Conservation (phyloP, 2,329 filamentous ascomycete genomes). For the Plenodomus lindquistii region DNA sequence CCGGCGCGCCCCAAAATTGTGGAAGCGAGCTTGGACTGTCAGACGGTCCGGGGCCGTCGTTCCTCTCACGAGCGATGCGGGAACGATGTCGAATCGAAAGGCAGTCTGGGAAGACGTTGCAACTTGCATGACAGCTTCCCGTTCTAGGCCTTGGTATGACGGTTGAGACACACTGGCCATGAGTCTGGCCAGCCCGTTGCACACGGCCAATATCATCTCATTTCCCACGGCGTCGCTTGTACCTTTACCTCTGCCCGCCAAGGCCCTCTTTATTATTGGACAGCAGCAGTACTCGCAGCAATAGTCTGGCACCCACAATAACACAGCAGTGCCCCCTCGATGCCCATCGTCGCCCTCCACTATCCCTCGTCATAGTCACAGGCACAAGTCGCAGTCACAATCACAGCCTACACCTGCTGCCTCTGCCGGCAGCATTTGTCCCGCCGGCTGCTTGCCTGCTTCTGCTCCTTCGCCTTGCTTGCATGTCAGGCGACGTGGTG, state of each 20-base stretch:
- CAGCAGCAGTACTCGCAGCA: conserved; percentile 10
- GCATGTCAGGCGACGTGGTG: conserved; percentile 31
- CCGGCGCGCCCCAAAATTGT: conserved; percentile 17
- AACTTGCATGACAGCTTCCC: conserved; percentile 3
- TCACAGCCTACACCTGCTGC: neutral
- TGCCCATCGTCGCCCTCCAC: neutral
- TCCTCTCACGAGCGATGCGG: conserved; percentile 4
- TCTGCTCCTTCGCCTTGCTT: conserved; percentile 12
- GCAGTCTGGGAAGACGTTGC: conserved; percentile 4
- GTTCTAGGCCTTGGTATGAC: neutral
- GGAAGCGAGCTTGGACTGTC: conserved; percentile 22
- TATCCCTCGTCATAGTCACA: conserved; percentile 13
- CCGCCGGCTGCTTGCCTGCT: neutral
- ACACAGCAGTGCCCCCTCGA: conserved; percentile 1
- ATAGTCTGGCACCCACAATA: conserved; percentile 4
- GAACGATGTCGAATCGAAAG: neutral
- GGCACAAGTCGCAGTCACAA: neutral
- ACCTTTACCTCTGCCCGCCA: conserved; percentile 18
- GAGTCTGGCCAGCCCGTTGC: conserved; percentile 6
- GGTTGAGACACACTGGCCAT: too few relatives aligned
- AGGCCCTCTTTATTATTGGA: conserved; percentile 28
- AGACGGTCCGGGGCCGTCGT: conserved; percentile 6
- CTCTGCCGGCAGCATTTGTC: too few relatives aligned
- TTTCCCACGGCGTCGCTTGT: conserved; percentile 18
- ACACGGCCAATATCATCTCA: conserved; percentile 15